Conservation (phyloP, 768 basidiomycete species). For the Rhizopogon roseolus region DNA sequence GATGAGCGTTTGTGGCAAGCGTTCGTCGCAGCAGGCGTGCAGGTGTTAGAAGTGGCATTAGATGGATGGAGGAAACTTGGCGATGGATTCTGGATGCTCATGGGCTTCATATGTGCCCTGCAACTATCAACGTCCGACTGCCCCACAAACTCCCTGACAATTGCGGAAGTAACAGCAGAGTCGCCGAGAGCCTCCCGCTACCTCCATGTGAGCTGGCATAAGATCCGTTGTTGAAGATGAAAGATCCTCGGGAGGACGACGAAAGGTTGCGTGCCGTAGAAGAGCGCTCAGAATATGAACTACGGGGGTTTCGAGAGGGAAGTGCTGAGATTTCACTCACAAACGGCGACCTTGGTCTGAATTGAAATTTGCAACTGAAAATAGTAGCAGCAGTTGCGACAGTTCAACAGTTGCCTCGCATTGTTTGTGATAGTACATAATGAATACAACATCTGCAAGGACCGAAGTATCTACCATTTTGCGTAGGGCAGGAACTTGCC, state of each 20-base stretch:
- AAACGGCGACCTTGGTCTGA: background rate
- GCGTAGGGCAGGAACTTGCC: constrained; percentile 77
- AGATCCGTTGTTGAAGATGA: constrained; percentile 7
- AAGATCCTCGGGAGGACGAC: background rate
- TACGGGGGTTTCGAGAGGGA: background rate
- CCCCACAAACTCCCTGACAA: constrained; percentile 14
- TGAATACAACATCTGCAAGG: background rate
- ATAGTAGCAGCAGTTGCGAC: constrained; percentile 6
- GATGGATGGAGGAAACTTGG: background rate
- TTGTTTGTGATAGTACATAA: constrained; percentile 1
- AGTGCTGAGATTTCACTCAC: background rate
- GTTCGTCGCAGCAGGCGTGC: background rate
- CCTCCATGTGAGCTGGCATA: constrained; percentile 13
- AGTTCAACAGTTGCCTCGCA: background rate
- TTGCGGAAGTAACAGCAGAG: too few species aligned
- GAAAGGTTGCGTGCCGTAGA: background rate
- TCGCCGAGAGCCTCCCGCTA: too few species aligned
- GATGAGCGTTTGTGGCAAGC: background rate
- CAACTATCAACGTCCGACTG: constrained; percentile 17
- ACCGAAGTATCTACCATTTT: constrained; percentile 45
- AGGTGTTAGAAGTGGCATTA: background rate
- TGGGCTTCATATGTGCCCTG: background rate
- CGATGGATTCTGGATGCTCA: background rate
- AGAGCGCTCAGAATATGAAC: background rate
- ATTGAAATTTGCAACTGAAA: constrained; percentile 9